Conservation (phyloP, 805 yeast species). For the Brettanomyces nanus region DNA sequence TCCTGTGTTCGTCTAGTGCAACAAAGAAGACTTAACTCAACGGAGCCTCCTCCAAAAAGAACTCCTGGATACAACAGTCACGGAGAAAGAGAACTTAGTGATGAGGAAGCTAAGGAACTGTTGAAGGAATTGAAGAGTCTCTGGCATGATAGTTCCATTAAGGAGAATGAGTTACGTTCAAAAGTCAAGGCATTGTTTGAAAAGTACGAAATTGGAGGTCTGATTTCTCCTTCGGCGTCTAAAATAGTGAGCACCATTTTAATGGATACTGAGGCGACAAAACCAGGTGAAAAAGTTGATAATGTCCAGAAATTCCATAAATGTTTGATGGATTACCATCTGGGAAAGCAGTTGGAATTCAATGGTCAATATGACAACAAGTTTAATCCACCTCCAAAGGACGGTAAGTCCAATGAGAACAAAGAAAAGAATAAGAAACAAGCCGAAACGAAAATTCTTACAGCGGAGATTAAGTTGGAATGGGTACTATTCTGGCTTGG, state of each 20-base stretch:
- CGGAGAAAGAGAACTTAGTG: conserved; percentile 21
- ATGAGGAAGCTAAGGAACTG: conserved; percentile 21
- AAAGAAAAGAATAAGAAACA: conserved; percentile 5
- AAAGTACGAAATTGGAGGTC: conserved; percentile 25
- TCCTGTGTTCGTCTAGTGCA: too few species aligned
- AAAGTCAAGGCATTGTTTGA: conserved; percentile 16
- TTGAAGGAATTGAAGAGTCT: conserved; percentile 18
- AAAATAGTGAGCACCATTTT: conserved; percentile 20
- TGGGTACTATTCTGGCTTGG: conserved; percentile 16
- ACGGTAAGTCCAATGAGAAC: background rate
- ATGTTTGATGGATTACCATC: conserved; percentile 23
- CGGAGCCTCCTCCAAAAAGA: conserved; percentile 3
- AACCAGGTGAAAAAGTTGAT: conserved; percentile 24
- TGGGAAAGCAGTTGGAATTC: conserved; percentile 19
- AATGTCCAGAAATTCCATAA: conserved; percentile 25
- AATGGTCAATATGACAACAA: conserved; percentile 15
- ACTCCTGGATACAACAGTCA: conserved; percentile 15
- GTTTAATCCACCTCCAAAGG: conserved; percentile 17
- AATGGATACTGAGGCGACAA: conserved; percentile 17
- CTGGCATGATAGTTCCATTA: conserved; percentile 18
- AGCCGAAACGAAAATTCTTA: conserved; percentile 9
- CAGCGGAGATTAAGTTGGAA: conserved; percentile 13
- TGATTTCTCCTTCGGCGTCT: conserved; percentile 22
- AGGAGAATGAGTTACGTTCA: conserved; percentile 11
- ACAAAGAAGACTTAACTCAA: background rate